Evolutionary conservation across 169 alveolate species (phyloP).

Genomic region (Neospora caninum): DNA sequence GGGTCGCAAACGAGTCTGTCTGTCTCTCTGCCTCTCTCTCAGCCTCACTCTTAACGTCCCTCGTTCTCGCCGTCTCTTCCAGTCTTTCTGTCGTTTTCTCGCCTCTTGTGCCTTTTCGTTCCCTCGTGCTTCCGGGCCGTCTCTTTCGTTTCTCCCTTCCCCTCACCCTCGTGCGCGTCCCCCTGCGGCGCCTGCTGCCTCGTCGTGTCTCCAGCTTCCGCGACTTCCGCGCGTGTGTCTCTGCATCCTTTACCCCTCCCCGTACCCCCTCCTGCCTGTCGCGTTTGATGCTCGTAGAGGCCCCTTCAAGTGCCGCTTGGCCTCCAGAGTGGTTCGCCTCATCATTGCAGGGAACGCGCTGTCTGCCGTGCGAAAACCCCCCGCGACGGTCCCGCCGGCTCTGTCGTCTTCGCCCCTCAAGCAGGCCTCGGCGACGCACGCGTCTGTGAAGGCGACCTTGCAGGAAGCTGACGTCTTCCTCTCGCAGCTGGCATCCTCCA

Average conservation of each 20-base stretch:
- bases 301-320: not conserved
- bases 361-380: not conserved
- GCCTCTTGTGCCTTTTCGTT: not conserved
- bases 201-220: too few relatives aligned
- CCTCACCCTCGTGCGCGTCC: not conserved
- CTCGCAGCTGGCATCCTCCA: slow-evolving; percentile 57
- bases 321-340: slow-evolving; percentile 66
- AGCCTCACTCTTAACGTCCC: not conserved
- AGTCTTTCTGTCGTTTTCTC: not conserved
- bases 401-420: not conserved
- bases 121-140: not conserved
- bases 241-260: too few relatives aligned
- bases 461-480: slow-evolving; percentile 63
- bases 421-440: not conserved
- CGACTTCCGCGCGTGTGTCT: not conserved
- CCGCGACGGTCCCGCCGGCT: not conserved
- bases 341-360: slow-evolving; percentile 71
- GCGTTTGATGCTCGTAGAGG: slow-evolving; percentile 4
- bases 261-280: too few relatives aligned
- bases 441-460: not conserved
- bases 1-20: not conserved
- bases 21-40: not conserved
- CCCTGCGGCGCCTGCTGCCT: too few relatives aligned
- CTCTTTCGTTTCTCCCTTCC: not conserved
- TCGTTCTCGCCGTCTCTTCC: not conserved